These are phyloP conservation scores for Nectriaceae sp. DNA, from an alignment of 2,329 filamentous ascomycete species.

Conservation along the genomic window DNA sequence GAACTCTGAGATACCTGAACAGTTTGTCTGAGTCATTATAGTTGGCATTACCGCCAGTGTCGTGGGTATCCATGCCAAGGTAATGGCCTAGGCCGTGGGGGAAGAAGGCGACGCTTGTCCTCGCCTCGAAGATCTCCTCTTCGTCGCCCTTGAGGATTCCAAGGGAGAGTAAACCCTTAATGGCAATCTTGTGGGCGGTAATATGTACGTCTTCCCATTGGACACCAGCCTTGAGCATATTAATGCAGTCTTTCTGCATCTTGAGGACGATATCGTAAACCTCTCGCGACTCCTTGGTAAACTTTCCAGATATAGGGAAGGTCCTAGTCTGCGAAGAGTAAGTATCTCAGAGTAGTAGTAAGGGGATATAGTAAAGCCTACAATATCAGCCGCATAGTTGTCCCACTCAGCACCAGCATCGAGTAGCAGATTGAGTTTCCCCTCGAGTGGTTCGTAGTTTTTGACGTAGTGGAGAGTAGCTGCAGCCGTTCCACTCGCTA, in stretches of 20 bases:
- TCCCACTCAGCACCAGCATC: slow-evolving; percentile 81
- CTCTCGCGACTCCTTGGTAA: slow-evolving; percentile 67
- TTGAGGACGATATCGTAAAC: slow-evolving; percentile 82
- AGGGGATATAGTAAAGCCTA: slow-evolving; percentile 33
- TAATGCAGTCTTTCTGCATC: slow-evolving; percentile 83
- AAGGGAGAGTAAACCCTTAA: slow-evolving; percentile 73
- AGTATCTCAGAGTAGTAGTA: slow-evolving; percentile 1
- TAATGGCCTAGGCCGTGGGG: slow-evolving; percentile 92
- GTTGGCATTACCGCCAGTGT: slow-evolving; percentile 77
- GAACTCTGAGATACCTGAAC: slow-evolving; percentile 83
- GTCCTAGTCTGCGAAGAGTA: slow-evolving; percentile 66
- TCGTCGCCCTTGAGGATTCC: slow-evolving; percentile 71
- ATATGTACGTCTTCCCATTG: slow-evolving; percentile 81
- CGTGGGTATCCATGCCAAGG: slow-evolving; percentile 90
- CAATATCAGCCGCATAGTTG: slow-evolving; percentile 71
- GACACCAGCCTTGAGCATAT: slow-evolving; percentile 70
- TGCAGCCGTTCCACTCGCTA: slow-evolving; percentile 77
- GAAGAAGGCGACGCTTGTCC: slow-evolving; percentile 88
- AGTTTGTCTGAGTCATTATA: slow-evolving; percentile 78
- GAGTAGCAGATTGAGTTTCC: slow-evolving; percentile 77
- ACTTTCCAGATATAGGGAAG: slow-evolving; percentile 77
- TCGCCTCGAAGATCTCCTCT: slow-evolving; percentile 72
- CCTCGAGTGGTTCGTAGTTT: slow-evolving; percentile 69
- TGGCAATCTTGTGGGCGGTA: slow-evolving; percentile 78
- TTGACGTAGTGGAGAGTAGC: slow-evolving; percentile 87